These are phyloP conservation scores for Fusarium brachygibbosum DNA, from an alignment of 2,329 filamentous ascomycete genomes.

Conservation along the genomic window DNA sequence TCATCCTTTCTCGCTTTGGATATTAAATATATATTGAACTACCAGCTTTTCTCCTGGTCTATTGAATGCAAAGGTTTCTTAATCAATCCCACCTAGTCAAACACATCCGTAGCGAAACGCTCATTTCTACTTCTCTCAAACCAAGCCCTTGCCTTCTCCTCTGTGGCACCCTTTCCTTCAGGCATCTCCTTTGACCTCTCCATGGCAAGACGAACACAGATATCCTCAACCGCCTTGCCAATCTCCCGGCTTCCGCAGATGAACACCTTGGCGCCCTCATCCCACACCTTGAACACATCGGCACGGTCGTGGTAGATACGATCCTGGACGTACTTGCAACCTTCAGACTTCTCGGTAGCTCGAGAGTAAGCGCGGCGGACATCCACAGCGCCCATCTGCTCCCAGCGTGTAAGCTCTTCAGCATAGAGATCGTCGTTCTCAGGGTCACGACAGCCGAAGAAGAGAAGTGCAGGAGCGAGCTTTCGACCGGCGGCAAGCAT, in stretches of 20 bases:
- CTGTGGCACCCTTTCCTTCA: constrained; percentile 46
- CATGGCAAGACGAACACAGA: constrained; percentile 54
- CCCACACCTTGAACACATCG: constrained; percentile 57
- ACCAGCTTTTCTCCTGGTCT: not conserved
- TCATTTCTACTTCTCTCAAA: constrained; percentile 66
- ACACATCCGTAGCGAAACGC: constrained; percentile 72
- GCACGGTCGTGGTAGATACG: constrained; percentile 55
- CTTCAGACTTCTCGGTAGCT: constrained; percentile 58
- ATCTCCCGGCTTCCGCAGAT: constrained; percentile 73
- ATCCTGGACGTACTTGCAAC: constrained; percentile 64
- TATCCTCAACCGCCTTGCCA: constrained; percentile 62
- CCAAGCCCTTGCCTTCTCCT: constrained; percentile 61
- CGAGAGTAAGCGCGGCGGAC: constrained; percentile 70
- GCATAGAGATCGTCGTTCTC: constrained; percentile 71
- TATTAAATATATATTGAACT: not conserved
- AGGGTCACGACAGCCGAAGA: constrained; percentile 72
- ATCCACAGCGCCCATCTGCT: constrained; percentile 61
- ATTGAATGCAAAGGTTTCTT: not conserved
- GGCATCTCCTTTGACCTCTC: constrained; percentile 48
- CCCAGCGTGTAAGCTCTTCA: constrained; percentile 71
- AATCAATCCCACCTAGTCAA: constrained; percentile 58
- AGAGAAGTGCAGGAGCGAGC: constrained; percentile 73
- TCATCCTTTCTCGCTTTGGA: no score
- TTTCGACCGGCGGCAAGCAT: constrained; percentile 63
- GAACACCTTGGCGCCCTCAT: constrained; percentile 67